Percentiles rank a stretch among this genome's conserved stretches.
Evolutionary conservation across 2,329 filamentous ascomycete species (phyloP).

Genomic region (Septoria linicola): DNA sequence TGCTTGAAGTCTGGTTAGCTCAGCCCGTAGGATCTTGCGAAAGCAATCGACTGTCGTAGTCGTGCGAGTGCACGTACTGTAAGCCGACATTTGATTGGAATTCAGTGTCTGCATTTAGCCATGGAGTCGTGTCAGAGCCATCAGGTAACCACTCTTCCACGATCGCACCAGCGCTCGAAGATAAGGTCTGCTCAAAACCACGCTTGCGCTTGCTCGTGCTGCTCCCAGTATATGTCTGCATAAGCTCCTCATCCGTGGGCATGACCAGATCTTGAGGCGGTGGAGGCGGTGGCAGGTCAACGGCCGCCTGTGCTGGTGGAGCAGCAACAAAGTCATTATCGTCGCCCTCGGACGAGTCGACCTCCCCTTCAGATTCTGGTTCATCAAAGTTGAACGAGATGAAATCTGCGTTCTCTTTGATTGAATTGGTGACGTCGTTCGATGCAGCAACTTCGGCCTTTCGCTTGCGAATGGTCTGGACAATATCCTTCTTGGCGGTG

Average conservation of each 20-base stretch:
- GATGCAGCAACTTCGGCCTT: slow-evolving; percentile 63
- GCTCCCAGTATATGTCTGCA: slow-evolving; percentile 11
- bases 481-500: slow-evolving; percentile 79
- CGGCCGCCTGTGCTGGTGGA: slow-evolving; percentile 2
- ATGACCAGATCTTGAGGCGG: slow-evolving; percentile 24
- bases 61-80: slow-evolving; percentile 27
- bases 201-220: slow-evolving; percentile 68
- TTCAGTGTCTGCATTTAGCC: slow-evolving; percentile 56
- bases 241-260: slow-evolving; percentile 29
- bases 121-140: slow-evolving; percentile 57
- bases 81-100: slow-evolving; percentile 25
- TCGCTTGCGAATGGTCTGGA: slow-evolving; percentile 88
- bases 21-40: not conserved
- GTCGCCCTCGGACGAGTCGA: slow-evolving; percentile 37
- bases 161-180: slow-evolving; percentile 38
- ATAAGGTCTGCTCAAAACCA: slow-evolving; percentile 30
- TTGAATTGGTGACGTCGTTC: slow-evolving; percentile 38
- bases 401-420: slow-evolving; percentile 67
- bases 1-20: slow-evolving; percentile 23
- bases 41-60: not conserved
- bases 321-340: slow-evolving; percentile 36
- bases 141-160: slow-evolving; percentile 46
- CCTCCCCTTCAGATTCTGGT: slow-evolving; percentile 32
- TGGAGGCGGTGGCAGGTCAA: slow-evolving; percentile 11
- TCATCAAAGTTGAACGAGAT: slow-evolving; percentile 65